Evolutionary conservation across 1,284 basidiomycete species (phyloP).

Genomic region (Fistulina hepatica): DNA sequence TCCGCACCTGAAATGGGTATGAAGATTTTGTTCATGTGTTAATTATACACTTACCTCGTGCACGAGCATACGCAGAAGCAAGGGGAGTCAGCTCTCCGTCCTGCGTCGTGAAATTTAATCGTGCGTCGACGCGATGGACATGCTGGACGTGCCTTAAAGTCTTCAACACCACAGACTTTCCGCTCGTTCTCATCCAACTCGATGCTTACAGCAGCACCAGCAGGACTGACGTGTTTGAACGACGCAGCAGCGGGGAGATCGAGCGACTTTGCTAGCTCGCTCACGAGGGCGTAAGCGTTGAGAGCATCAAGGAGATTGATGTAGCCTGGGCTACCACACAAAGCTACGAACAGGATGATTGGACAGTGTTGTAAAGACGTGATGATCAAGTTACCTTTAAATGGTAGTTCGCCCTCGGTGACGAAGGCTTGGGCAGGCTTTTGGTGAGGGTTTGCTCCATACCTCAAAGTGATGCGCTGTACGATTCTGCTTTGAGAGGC

Average conservation of each 20-base stretch:
- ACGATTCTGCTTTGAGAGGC: conserved; percentile 53
- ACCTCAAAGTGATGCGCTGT: conserved; percentile 82
- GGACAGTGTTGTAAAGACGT: conserved; percentile 1
- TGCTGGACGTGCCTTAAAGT: conserved; percentile 59
- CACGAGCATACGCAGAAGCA: conserved; percentile 91
- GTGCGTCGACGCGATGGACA: not conserved
- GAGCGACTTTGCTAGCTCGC: conserved; percentile 82
- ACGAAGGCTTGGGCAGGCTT: conserved; percentile 98
- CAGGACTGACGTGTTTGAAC: conserved; percentile 99
- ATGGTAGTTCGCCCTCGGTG: conserved; percentile 80
- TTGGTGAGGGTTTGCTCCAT: conserved; percentile 98
- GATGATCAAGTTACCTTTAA: conserved; percentile 56
- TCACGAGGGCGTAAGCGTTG: conserved; percentile 95
- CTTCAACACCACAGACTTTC: conserved; percentile 94
- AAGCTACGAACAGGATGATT: conserved; percentile 38
- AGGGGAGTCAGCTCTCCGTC: conserved; percentile 57
- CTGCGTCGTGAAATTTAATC: not conserved
- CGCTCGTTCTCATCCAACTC: conserved; percentile 81
- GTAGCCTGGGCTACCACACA: conserved; percentile 94
- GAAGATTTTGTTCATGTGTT: no score
- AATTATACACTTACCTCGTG: conserved; percentile 62
- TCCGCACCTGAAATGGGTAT: conserved; percentile 64
- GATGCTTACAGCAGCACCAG: conserved; percentile 88
- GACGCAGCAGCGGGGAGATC: conserved; percentile 91
- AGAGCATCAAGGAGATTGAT: conserved; percentile 99